Evolutionary conservation across 148 eudicot species (phyloP).

Genomic region (Rhododendron mucronatum): DNA sequence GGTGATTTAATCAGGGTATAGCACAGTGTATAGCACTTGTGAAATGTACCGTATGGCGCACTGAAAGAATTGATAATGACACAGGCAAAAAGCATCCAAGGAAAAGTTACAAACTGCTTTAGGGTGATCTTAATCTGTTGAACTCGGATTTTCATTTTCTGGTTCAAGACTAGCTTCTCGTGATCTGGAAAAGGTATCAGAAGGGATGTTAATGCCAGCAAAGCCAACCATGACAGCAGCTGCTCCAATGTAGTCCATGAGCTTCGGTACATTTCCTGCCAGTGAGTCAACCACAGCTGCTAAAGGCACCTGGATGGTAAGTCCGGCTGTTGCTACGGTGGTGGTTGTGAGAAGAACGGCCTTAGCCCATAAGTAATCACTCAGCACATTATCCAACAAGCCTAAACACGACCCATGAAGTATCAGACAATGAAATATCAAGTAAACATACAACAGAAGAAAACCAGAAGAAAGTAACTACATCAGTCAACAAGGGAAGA

Average conservation of each 20-base stretch:
- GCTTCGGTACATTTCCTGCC: constrained; percentile 61
- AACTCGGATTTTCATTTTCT: constrained; percentile 16
- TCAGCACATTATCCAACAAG: constrained; percentile 85
- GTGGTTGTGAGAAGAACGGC: constrained; percentile 93
- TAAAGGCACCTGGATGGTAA: constrained; percentile 87
- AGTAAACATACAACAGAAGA: not conserved
- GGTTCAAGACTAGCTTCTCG: constrained; percentile 36
- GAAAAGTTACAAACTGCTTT: not conserved
- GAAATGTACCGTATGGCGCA: not conserved
- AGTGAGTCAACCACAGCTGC: constrained; percentile 84
- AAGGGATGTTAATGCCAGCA: constrained; percentile 74
- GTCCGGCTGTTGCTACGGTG: constrained; percentile 97
- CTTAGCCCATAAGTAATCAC: constrained; percentile 96
- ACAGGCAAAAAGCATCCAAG: not conserved
- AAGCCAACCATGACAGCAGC: constrained; percentile 84
- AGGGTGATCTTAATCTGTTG: constrained; percentile 17
- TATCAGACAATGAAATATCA: not conserved
- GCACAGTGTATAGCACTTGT: not conserved
- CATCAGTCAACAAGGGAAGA: not conserved
- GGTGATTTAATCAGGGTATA: not conserved
- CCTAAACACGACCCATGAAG: constrained; percentile 40
- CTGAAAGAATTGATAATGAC: not conserved
- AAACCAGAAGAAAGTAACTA: not conserved
- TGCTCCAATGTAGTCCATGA: constrained; percentile 75
- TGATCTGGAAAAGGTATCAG: constrained; percentile 41